Evolutionary conservation across 1,139 yeast species (phyloP).

Genomic region (Diutina ranongensis): DNA sequence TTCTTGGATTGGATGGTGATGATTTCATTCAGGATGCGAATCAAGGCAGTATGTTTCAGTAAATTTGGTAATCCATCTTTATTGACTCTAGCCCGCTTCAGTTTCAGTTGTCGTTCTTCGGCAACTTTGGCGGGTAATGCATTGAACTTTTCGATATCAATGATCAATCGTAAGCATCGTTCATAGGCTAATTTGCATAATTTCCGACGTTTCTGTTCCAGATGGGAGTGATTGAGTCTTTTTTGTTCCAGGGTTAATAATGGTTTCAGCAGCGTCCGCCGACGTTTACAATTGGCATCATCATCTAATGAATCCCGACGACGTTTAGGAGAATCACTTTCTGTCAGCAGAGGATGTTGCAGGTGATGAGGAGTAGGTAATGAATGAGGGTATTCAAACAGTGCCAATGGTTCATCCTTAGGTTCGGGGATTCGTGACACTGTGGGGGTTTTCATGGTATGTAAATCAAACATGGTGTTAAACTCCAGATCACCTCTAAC

Average conservation of each 20-base stretch:
- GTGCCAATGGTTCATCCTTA: constrained; percentile 4
- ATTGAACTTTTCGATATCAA: constrained; percentile 30
- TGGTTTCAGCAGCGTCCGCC: constrained; percentile 30
- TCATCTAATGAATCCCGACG: constrained; percentile 9
- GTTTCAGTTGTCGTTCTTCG: constrained; percentile 13
- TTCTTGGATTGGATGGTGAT: constrained; percentile 24
- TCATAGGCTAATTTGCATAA: constrained; percentile 57
- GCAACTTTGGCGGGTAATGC: constrained; percentile 10
- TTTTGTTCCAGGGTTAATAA: constrained; percentile 54
- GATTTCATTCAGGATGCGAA: constrained; percentile 32
- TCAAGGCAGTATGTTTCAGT: constrained; percentile 35
- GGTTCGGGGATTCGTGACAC: constrained; percentile 8
- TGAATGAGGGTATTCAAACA: constrained; percentile 1
- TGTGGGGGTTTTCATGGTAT: constrained; percentile 18
- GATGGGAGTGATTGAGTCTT: constrained; percentile 57
- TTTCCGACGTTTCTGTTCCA: constrained; percentile 69
- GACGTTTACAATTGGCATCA: constrained; percentile 16
- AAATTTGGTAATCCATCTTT: constrained; percentile 39
- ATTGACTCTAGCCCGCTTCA: constrained; percentile 30
- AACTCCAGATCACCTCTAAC: constrained; percentile 9
- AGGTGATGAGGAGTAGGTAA: constrained; percentile 25
- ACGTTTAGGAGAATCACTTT: not conserved
- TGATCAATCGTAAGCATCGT: constrained; percentile 30
- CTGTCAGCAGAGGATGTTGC: constrained; percentile 13
- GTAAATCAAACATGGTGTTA: constrained; percentile 16